Evolutionary conservation across 179 eudicot genomes (phyloP).

Genomic region (Beta macrorhiza): DNA sequence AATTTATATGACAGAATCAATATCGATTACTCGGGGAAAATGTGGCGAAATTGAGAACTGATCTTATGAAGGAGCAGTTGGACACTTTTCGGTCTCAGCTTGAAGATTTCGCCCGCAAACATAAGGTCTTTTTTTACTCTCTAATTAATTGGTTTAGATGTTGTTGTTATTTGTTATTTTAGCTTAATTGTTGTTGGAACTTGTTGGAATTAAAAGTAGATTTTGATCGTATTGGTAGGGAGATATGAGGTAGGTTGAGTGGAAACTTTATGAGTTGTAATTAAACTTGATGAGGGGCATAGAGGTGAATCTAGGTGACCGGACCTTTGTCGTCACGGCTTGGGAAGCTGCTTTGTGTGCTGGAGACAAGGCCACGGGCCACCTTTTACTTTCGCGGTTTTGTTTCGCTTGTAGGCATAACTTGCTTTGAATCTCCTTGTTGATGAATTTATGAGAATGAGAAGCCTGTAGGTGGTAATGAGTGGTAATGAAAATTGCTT

Average conservation of each 20-base stretch:
- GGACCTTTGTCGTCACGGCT: neutral
- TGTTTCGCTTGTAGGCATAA: neutral
- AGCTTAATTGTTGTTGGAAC: too few relatives aligned
- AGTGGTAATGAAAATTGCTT: too few relatives aligned
- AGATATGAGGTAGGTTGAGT: neutral
- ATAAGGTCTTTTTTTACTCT: conserved; percentile 53
- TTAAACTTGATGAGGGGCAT: neutral
- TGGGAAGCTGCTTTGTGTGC: neutral
- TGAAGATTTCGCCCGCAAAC: conserved; percentile 94
- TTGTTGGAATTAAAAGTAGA: too few relatives aligned
- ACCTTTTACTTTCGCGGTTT: neutral
- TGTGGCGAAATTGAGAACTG: conserved; percentile 84
- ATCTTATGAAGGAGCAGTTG: conserved; percentile 94
- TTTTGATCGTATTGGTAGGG: neutral
- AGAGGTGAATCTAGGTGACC: neutral
- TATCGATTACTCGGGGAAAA: conserved; percentile 80
- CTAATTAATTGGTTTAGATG: neutral
- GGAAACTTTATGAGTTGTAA: too few relatives aligned
- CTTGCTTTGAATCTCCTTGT: neutral
- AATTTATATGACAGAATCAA: conserved; percentile 55
- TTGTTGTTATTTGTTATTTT: neutral
- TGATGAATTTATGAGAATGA: neutral
- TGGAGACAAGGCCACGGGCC: neutral
- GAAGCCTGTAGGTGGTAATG: too few relatives aligned
- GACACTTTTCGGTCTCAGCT: conserved; percentile 85